These are phyloP conservation scores for Curvularia sp. DNA, from an alignment of 2,329 filamentous ascomycete genomes.

Conservation along the genomic window DNA sequence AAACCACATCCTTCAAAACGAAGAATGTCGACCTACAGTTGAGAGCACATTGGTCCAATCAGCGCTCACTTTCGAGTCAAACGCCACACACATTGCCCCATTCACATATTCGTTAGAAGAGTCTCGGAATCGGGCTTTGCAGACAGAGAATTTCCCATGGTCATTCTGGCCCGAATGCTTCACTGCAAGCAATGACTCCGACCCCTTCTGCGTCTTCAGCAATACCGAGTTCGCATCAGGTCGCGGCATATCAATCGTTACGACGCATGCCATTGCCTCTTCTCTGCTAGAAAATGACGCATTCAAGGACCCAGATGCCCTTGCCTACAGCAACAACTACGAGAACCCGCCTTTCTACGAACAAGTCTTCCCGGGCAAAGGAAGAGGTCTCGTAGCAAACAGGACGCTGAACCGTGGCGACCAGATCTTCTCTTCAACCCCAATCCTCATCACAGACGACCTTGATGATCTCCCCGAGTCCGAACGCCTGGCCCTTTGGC, in stretches of 20 bases:
- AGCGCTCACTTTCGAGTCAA: slow-evolving; percentile 25
- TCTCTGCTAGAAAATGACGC: slow-evolving; percentile 40
- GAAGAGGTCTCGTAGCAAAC: slow-evolving; percentile 45
- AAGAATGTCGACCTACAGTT: slow-evolving; percentile 32
- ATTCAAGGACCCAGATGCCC: slow-evolving; percentile 30
- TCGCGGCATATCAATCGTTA: slow-evolving; percentile 43
- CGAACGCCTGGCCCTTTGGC: slow-evolving; percentile 37
- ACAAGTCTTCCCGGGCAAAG: slow-evolving; percentile 43
- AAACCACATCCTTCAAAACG: slow-evolving; percentile 31
- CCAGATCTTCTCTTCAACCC: slow-evolving; percentile 45
- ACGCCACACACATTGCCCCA: slow-evolving; percentile 23
- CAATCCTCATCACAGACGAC: slow-evolving; percentile 40
- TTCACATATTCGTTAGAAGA: slow-evolving; percentile 29
- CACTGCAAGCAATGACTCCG: slow-evolving; percentile 31
- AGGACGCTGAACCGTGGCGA: slow-evolving; percentile 45
- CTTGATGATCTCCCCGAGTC: slow-evolving; percentile 31
- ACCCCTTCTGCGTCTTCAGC: slow-evolving; percentile 43
- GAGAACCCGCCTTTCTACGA: slow-evolving; percentile 38
- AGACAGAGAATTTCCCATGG: slow-evolving; percentile 39
- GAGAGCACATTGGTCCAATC: slow-evolving; percentile 9
- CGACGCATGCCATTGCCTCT: slow-evolving; percentile 36
- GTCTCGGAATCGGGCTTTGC: slow-evolving; percentile 28
- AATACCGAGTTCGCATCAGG: slow-evolving; percentile 40
- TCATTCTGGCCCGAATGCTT: slow-evolving; percentile 46
- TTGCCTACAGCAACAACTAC: slow-evolving; percentile 34